A percentile compares a stretch with the other conserved stretches of the same genome.
Evolutionary conservation across 495 filamentous ascomycete genomes (phyloP).

Genomic region (Xylaria bambusicola): DNA sequence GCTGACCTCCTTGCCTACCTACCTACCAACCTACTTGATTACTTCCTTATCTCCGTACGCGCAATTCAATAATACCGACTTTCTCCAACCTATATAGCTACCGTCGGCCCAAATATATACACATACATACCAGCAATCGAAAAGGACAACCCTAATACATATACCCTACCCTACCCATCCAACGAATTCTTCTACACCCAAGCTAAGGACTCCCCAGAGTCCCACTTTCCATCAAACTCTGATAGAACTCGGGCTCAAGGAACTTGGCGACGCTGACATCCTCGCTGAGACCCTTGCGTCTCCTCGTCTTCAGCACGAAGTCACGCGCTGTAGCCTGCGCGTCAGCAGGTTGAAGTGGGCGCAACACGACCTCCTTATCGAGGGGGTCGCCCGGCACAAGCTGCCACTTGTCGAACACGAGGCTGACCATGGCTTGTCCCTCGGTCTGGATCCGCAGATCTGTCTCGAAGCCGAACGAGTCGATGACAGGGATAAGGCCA

Average conservation of each 20-base stretch:
- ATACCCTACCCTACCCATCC: too few relatives aligned
- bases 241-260: slow-evolving; percentile 90
- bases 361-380: slow-evolving; percentile 78
- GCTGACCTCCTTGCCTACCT: too few relatives aligned
- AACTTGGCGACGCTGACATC: slow-evolving; percentile 96
- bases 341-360: slow-evolving; percentile 82
- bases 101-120: too few relatives aligned
- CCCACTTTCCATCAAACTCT: slow-evolving; percentile 83
- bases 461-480: slow-evolving; percentile 96
- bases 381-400: slow-evolving; percentile 94
- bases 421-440: slow-evolving; percentile 81
- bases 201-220: slow-evolving; percentile 59
- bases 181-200: too few relatives aligned
- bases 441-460: slow-evolving; percentile 95
- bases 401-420: slow-evolving; percentile 96
- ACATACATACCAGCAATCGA: too few relatives aligned
- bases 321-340: slow-evolving; percentile 88
- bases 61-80: too few relatives aligned
- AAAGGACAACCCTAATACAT: too few relatives aligned
- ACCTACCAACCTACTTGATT: too few relatives aligned
- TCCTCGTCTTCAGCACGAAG: slow-evolving; percentile 92
- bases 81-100: too few relatives aligned
- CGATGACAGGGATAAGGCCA: slow-evolving; percentile 91
- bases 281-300: slow-evolving; percentile 91
- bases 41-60: too few relatives aligned